Conservation (phyloP, 805 yeast species). For the Teunomyces tritomae region DNA sequence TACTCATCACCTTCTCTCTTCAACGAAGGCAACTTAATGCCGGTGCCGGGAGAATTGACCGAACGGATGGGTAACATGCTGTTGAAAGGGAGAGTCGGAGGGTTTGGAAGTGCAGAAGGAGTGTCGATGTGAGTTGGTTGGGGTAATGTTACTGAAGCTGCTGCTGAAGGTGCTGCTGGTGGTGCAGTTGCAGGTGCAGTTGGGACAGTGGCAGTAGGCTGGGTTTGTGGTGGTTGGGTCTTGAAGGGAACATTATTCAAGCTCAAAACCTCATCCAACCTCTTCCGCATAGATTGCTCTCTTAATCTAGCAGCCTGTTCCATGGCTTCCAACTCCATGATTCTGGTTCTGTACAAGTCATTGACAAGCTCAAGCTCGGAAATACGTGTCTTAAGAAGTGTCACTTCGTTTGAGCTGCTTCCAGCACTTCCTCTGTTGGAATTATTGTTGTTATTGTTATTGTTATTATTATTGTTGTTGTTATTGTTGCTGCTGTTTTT, state of each 20-base stretch:
- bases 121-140: conserved; percentile 6
- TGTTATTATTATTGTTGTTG: conserved; percentile 10
- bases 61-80: conserved; percentile 8
- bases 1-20: conserved; percentile 23
- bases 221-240: conserved; percentile 4
- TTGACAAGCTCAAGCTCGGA: conserved; percentile 88
- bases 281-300: conserved; percentile 45
- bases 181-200: conserved; percentile 1
- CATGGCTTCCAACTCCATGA: conserved; percentile 75
- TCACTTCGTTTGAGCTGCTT: conserved; percentile 25
- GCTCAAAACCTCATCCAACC: conserved; percentile 45
- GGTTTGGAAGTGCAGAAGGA: conserved; percentile 3
- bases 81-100: conserved; percentile 1
- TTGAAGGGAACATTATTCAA: conserved; percentile 16
- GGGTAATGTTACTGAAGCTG: neutral
- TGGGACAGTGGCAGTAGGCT: conserved; percentile 3
- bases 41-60: conserved; percentile 8
- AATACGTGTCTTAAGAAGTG: conserved; percentile 66
- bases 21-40: conserved; percentile 17
- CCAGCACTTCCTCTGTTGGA: conserved; percentile 4
- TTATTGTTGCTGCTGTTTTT: conserved; percentile 11
- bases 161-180: neutral
- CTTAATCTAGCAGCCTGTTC: conserved; percentile 54
- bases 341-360: conserved; percentile 80
- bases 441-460: conserved; percentile 7